Evolutionary conservation across 257 asterid species (phyloP).

Genomic region (Capsicum rhomboideum): DNA sequence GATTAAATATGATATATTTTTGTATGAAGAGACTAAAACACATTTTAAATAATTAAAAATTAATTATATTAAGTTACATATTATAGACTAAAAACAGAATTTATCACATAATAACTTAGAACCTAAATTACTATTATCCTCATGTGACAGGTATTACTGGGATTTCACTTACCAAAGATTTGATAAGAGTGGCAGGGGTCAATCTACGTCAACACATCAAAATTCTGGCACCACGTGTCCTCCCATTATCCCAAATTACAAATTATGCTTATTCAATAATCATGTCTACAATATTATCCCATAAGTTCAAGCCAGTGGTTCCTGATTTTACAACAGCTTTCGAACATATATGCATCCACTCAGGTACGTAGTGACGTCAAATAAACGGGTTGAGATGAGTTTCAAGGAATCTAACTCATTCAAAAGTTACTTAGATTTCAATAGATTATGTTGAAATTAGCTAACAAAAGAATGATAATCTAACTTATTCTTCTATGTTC

Average conservation of each 20-base stretch:
- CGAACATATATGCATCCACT: slow-evolving; percentile 54
- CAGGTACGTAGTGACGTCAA: not conserved
- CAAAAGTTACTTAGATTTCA: not conserved
- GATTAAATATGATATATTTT: too few relatives aligned
- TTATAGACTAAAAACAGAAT: too few relatives aligned
- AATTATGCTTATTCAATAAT: slow-evolving; percentile 21
- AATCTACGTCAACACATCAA: slow-evolving; percentile 35
- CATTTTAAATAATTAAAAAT: too few relatives aligned
- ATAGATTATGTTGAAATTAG: not conserved
- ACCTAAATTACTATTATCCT: not conserved
- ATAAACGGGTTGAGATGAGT: not conserved
- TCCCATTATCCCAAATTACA: slow-evolving; percentile 44
- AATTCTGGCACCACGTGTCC: slow-evolving; percentile 41
- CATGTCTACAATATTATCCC: not conserved
- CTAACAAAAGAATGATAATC: not conserved
- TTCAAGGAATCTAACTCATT: not conserved
- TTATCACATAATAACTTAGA: too few relatives aligned
- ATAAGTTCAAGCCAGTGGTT: slow-evolving; percentile 10
- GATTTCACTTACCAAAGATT: slow-evolving; percentile 42
- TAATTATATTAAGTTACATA: too few relatives aligned
- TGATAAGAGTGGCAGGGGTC: slow-evolving; percentile 42
- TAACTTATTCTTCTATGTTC: not conserved
- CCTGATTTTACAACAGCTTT: slow-evolving; percentile 58
- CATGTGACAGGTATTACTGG: slow-evolving; percentile 17
- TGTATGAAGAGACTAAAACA: too few relatives aligned